Evolutionary conservation across 345 rosid genomes (phyloP), one percentile per base, ranked within the genome.

Genomic region (Melaleuca quinquenervia): DNA sequence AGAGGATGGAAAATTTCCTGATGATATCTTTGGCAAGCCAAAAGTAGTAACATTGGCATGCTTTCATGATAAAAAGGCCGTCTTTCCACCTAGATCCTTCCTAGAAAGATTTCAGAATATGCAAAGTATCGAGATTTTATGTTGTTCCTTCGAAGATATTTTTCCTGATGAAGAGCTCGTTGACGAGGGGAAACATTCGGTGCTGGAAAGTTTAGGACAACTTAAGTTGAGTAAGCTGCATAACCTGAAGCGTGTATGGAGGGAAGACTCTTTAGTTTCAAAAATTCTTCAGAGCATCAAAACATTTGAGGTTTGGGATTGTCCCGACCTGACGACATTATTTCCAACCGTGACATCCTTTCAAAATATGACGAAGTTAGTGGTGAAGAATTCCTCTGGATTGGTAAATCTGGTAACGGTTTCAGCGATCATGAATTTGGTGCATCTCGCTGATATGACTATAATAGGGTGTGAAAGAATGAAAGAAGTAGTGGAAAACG

Each of bases 291-390:
- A 5, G 13, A 0, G 13, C n/a, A 9, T 54, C 60, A 1, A 22
- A 24, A 22, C n/a, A 22, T 22, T 54, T 8, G n/a, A 54, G n/a
- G n/a, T 54, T 54, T 54, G 60, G 13, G 60, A 54, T 54, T 54
- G 60, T 54, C 60, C 12, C 0, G 8, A 2, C 8, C 3, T 22
- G 60, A 2, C n/a, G 1, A 54, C 60, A 54, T 3, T 54, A 54
- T 54, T 54, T 9, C 60, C n/a, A 3, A 0, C 0, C 11, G 0
- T 3, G n/a, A 22, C 60, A 54, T 54, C 60, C 6, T 54, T 54
- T 12, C n/a, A 54, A 0, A 54, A 54, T 54, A 0, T 54, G n/a
- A 22, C 0, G n/a, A 0, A 0, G 2, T 54, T 54, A 54, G 1
- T 0, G 60, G n/a, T 54, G 60, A 54, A 22, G n/a, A 0, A 55